Evolutionary conservation across 129 eudicot genomes (phyloP).

Genomic region (Lactuca saligna): DNA sequence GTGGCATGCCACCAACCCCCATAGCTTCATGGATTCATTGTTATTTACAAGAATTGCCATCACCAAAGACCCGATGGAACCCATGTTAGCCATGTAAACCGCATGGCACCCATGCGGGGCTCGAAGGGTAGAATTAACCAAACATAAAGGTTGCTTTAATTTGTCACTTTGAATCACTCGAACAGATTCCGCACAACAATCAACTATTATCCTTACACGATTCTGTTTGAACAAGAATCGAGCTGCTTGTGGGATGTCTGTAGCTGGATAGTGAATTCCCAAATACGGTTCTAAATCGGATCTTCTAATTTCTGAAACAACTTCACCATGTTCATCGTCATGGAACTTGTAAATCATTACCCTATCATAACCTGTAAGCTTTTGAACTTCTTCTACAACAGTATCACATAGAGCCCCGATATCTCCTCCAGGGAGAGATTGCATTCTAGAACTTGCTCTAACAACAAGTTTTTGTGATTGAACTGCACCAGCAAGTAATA

Average conservation of each 20-base stretch:
- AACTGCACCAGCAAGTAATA: conserved; percentile 54
- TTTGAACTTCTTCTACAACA: conserved; percentile 65
- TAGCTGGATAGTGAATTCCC: conserved; percentile 76
- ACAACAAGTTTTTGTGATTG: conserved; percentile 67
- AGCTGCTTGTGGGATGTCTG: conserved; percentile 77
- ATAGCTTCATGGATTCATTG: conserved; percentile 49
- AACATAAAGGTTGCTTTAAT: conserved; percentile 52
- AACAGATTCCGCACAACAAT: conserved; percentile 46
- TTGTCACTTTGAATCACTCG: conserved; percentile 45
- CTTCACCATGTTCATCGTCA: conserved; percentile 78
- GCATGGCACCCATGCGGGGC: conserved; percentile 62
- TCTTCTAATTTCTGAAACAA: conserved; percentile 56
- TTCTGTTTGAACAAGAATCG: conserved; percentile 72
- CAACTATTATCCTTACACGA: conserved; percentile 66
- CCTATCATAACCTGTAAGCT: conserved; percentile 69
- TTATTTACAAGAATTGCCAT: conserved; percentile 59
- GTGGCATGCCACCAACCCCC: conserved; percentile 83
- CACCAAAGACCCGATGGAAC: conserved; percentile 57
- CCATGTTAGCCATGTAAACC: conserved; percentile 70
- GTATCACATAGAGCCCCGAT: conserved; percentile 62
- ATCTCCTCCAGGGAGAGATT: conserved; percentile 65
- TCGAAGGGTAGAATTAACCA: conserved; percentile 71
- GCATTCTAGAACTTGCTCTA: conserved; percentile 53
- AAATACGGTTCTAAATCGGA: conserved; percentile 64
- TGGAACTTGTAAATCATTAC: conserved; percentile 80